Evolutionary conservation across 2,329 filamentous ascomycete species (phyloP).

Genomic region (Penicillium sp.): DNA sequence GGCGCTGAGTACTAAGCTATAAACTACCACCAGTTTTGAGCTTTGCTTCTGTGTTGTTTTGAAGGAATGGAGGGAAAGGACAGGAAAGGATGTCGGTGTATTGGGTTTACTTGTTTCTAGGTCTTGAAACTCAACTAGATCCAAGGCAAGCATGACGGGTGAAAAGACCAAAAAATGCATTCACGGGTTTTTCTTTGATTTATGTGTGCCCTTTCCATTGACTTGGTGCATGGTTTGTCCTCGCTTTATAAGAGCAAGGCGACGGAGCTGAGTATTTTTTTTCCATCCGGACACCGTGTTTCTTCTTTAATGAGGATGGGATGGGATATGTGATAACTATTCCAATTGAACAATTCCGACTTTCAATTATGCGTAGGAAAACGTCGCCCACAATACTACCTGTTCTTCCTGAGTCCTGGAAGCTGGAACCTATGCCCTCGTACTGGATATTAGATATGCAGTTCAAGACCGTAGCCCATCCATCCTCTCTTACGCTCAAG

Average conservation of each 20-base stretch:
- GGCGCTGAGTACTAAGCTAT: constrained; percentile 74
- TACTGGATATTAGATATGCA: background rate
- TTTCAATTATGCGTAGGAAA: constrained; percentile 15
- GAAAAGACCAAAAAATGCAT: constrained; percentile 31
- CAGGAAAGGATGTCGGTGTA: constrained; percentile 25
- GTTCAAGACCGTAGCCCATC: background rate
- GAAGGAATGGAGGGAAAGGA: constrained; percentile 18
- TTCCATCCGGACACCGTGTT: constrained; percentile 20
- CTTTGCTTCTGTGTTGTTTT: constrained; percentile 24
- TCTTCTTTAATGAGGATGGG: constrained; percentile 28
- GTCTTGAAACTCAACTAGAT: constrained; percentile 28
- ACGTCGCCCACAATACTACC: background rate
- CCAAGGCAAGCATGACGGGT: constrained; percentile 29
- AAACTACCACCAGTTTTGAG: background rate
- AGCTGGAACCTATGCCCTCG: background rate
- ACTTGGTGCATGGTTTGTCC: constrained; percentile 21
- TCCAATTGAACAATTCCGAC: constrained; percentile 28
- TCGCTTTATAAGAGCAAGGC: constrained; percentile 6
- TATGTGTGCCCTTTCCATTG: constrained; percentile 26
- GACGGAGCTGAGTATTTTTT: constrained; percentile 18
- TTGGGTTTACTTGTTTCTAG: constrained; percentile 28
- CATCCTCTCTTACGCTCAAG: background rate
- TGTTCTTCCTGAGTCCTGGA: background rate
- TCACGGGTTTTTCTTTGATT: constrained; percentile 29
- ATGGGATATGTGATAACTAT: constrained; percentile 29